Percentiles rank a stretch among this genome's conserved stretches.
phyloP scores from a whole-genome alignment of 2,329 filamentous ascomycete species.

The Penicillium sp. region DNA sequence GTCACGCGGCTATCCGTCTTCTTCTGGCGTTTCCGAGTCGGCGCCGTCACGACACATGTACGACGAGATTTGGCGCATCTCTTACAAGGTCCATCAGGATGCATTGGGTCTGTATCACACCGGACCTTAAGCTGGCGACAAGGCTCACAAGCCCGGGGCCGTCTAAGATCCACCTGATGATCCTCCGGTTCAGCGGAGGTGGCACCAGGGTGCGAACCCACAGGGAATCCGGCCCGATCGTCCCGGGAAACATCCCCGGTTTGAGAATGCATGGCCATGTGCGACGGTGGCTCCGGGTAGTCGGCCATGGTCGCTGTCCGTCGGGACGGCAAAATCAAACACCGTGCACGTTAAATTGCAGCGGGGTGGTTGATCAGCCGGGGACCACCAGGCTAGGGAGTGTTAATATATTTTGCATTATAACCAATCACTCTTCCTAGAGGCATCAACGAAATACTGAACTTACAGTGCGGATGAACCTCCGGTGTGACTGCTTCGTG shows the following conservation, averaged over 20 bases:
- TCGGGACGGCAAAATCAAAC: conserved; percentile 6
- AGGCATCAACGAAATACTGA: background rate
- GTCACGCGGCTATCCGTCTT: conserved; percentile 87
- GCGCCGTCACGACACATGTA: conserved; percentile 73
- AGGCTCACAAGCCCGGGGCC: conserved; percentile 70
- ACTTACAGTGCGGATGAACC: background rate
- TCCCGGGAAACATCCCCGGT: background rate
- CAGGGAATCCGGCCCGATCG: background rate
- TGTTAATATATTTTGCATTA: background rate
- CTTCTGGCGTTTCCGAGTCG: conserved; percentile 77
- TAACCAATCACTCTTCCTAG: background rate
- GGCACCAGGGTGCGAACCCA: conserved; percentile 1
- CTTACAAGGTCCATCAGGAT: conserved; percentile 64
- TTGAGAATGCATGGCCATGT: conserved; percentile 14
- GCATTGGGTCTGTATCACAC: conserved; percentile 70
- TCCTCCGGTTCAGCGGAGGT: conserved; percentile 17
- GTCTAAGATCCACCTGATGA: conserved; percentile 55
- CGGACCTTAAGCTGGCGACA: conserved; percentile 77
- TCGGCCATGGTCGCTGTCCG: conserved; percentile 13
- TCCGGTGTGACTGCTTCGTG: background rate
- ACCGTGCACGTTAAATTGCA: conserved; percentile 4
- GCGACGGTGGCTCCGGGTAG: conserved; percentile 31
- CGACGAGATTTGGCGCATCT: conserved; percentile 80
- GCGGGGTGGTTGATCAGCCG: background rate
- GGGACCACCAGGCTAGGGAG: background rate